These are phyloP conservation scores for Blastocystis sp. DNA, from an alignment of 352 stramenopile species.

Conservation along the genomic window DNA sequence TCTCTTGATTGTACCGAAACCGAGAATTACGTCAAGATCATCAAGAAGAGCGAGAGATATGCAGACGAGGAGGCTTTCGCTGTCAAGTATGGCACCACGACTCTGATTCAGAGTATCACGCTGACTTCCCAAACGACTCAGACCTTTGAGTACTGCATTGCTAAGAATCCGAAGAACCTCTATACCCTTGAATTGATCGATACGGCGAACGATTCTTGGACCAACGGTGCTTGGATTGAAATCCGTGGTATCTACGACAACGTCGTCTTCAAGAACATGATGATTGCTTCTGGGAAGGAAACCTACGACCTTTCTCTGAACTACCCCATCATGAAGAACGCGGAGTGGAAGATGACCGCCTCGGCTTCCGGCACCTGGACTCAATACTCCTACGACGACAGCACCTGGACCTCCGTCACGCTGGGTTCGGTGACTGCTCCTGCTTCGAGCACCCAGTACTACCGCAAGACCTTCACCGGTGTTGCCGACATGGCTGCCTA, in stretches of 20 bases:
- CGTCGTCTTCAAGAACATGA: conserved; percentile 34
- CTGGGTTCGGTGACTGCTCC: not conserved
- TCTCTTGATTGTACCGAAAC: conserved; percentile 14
- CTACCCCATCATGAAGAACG: conserved; percentile 29
- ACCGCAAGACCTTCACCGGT: conserved; percentile 22
- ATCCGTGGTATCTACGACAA: conserved; percentile 37
- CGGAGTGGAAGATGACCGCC: conserved; percentile 8
- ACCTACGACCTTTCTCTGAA: conserved; percentile 28
- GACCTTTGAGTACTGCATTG: conserved; percentile 30
- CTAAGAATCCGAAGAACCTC: not conserved
- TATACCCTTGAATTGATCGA: conserved; percentile 15
- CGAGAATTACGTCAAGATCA: conserved; percentile 33
- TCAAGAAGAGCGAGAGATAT: conserved; percentile 24
- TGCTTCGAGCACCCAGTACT: conserved; percentile 26
- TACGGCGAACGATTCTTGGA: conserved; percentile 21
- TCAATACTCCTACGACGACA: conserved; percentile 13
- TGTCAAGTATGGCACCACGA: conserved; percentile 5
- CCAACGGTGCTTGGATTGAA: not conserved
- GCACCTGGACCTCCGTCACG: not conserved
- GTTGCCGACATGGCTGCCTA: conserved; percentile 8
- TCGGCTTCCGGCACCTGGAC: conserved; percentile 9
- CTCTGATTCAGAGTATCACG: not conserved
- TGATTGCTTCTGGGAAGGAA: not conserved
- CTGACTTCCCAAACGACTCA: not conserved
- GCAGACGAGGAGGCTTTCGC: conserved; percentile 16